Evolutionary conservation across 176 grass and related monocot genomes (phyloP).

Genomic region (Carex littledalei): DNA sequence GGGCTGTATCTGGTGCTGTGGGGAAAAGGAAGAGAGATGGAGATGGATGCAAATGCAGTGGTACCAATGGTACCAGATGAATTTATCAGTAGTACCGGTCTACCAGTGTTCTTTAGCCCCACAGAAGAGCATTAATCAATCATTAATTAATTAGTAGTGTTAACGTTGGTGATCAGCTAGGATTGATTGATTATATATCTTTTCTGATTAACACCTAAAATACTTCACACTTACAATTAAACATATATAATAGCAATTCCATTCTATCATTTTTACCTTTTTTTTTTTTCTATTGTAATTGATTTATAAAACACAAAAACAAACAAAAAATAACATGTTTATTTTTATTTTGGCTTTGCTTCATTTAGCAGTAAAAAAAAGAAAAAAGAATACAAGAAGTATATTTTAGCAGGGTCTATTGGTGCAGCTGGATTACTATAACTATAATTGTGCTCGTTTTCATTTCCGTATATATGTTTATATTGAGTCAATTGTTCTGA

Average conservation of each 20-base stretch:
- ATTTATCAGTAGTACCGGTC: background rate
- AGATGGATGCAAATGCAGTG: constrained; percentile 4
- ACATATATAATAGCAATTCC: too few relatives aligned
- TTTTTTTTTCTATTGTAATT: too few relatives aligned
- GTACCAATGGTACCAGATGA: background rate
- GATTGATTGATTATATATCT: background rate
- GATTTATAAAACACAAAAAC: too few relatives aligned
- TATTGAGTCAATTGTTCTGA: too few relatives aligned
- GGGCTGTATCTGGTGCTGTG: constrained; percentile 82
- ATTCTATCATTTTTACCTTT: too few relatives aligned
- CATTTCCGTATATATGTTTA: too few relatives aligned
- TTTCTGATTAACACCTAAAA: background rate
- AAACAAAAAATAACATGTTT: too few relatives aligned
- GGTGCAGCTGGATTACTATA: constrained; percentile 26
- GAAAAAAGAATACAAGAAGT: constrained; percentile 26
- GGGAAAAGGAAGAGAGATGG: constrained; percentile 66
- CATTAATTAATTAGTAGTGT: background rate
- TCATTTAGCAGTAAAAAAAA: constrained; percentile 17
- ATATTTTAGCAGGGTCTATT: constrained; percentile 42
- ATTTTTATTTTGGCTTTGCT: background rate
- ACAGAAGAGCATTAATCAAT: background rate
- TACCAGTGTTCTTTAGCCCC: constrained; percentile 12
- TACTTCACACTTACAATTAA: too few relatives aligned
- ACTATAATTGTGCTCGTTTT: constrained; percentile 4
- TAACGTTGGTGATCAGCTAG: too few relatives aligned